Evolutionary conservation across 805 yeast species (phyloP).

Genomic region (Yamadazyma olivae): DNA sequence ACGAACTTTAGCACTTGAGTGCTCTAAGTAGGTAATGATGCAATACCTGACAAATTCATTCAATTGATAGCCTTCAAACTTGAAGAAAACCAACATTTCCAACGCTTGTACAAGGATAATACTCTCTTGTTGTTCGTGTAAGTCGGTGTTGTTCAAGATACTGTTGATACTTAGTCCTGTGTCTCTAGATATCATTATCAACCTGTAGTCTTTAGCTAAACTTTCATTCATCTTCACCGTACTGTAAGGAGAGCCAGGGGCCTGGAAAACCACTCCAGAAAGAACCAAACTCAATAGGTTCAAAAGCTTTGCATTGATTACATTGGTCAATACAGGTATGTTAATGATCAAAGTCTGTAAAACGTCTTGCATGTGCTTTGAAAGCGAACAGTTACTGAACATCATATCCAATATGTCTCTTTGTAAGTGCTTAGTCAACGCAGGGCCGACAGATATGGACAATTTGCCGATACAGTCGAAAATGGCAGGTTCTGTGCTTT

Average conservation of each 20-base stretch:
- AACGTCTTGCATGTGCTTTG: constrained; percentile 79
- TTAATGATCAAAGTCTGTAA: constrained; percentile 62
- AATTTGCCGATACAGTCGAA: constrained; percentile 86
- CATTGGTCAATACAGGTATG: constrained; percentile 76
- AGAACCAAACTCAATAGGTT: constrained; percentile 70
- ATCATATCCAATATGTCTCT: constrained; percentile 76
- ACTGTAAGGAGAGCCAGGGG: constrained; percentile 83
- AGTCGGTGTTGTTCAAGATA: constrained; percentile 27
- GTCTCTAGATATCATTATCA: constrained; percentile 67
- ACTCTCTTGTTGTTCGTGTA: constrained; percentile 36
- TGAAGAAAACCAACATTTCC: constrained; percentile 69
- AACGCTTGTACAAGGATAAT: constrained; percentile 71
- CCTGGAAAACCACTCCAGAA: constrained; percentile 76
- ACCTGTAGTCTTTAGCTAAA: constrained; percentile 77
- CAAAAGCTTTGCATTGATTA: constrained; percentile 68
- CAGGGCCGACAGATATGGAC: constrained; percentile 89
- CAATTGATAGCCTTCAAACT: constrained; percentile 70
- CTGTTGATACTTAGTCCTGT: constrained; percentile 46
- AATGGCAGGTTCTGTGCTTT: constrained; percentile 78
- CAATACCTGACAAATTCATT: constrained; percentile 87
- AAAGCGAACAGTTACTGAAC: constrained; percentile 72
- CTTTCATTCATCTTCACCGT: constrained; percentile 54
- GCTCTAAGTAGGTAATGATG: constrained; percentile 79
- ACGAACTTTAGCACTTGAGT: constrained; percentile 74
- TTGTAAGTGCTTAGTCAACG: constrained; percentile 83